Conservation (phyloP, 139 green algal genomes). For the Desmodesmus armatus region DNA sequence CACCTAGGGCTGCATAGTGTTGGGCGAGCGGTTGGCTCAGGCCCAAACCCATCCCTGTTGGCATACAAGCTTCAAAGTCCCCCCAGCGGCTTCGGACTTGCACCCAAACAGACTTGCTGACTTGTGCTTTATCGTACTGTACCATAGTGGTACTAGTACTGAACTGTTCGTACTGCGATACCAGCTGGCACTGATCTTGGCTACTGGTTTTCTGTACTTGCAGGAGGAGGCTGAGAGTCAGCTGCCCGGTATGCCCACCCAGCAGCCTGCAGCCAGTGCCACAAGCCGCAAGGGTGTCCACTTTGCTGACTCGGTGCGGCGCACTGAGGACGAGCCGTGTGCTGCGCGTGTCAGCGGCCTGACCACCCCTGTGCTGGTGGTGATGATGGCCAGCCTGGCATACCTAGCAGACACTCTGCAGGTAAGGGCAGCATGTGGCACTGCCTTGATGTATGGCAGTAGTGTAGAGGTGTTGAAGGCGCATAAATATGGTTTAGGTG, state of each 20-base stretch:
- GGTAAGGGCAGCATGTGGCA: background rate
- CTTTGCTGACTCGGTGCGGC: slow-evolving; percentile 33
- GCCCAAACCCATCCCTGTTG: too few species aligned
- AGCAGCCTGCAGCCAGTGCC: slow-evolving; percentile 20
- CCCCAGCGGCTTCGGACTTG: background rate
- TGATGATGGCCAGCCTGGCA: slow-evolving; percentile 42
- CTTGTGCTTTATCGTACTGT: background rate
- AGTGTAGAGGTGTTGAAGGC: too few species aligned
- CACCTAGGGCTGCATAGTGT: too few species aligned
- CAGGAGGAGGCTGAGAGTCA: slow-evolving; percentile 42
- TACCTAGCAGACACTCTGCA: slow-evolving; percentile 36
- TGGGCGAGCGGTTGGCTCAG: too few species aligned
- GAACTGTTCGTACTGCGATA: background rate
- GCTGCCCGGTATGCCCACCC: slow-evolving; percentile 22
- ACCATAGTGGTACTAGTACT: background rate
- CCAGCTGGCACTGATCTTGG: background rate
- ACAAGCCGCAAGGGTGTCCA: slow-evolving; percentile 23
- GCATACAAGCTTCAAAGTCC: background rate
- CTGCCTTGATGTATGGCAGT: too few species aligned
- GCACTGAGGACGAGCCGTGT: slow-evolving; percentile 29
- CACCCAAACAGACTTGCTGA: background rate
- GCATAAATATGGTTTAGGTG: too few species aligned
- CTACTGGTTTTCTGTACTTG: background rate
- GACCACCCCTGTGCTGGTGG: background rate
- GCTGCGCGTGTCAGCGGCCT: background rate